Evolutionary conservation across 495 filamentous ascomycete species (phyloP).

Genomic region (Annulohypoxylon maeteangense): DNA sequence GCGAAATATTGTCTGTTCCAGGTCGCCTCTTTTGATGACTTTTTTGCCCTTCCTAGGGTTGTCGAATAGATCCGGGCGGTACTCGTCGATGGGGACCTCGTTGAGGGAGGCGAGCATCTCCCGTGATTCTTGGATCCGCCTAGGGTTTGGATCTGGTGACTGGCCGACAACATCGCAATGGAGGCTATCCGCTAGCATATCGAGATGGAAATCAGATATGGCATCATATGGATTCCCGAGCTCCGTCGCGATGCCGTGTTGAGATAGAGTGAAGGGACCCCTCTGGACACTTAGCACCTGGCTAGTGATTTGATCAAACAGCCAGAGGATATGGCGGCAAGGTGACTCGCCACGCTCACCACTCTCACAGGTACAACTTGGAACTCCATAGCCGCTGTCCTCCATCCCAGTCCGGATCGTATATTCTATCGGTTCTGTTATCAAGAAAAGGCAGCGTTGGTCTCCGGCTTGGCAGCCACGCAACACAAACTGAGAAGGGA

Average conservation of each 20-base stretch:
- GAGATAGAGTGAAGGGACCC: slow-evolving; percentile 48
- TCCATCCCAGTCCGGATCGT: slow-evolving; percentile 55
- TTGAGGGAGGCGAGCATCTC: slow-evolving; percentile 57
- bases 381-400: slow-evolving; percentile 50
- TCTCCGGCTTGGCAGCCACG: slow-evolving; percentile 55
- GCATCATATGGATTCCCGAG: slow-evolving; percentile 55
- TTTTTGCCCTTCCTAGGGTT: slow-evolving; percentile 33
- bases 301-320: slow-evolving; percentile 57
- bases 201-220: slow-evolving; percentile 56
- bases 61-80: slow-evolving; percentile 53
- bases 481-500: slow-evolving; percentile 54
- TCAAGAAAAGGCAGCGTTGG: slow-evolving; percentile 58
- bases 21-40: slow-evolving; percentile 53
- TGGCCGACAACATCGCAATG: slow-evolving; percentile 54
- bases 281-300: slow-evolving; percentile 52
- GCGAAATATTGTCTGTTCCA: slow-evolving; percentile 59
- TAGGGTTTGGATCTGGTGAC: slow-evolving; percentile 40
- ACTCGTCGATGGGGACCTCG: slow-evolving; percentile 48
- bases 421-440: slow-evolving; percentile 59
- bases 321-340: slow-evolving; percentile 62
- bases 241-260: slow-evolving; percentile 53
- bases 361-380: slow-evolving; percentile 56
- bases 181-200: slow-evolving; percentile 57
- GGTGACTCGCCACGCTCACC: slow-evolving; percentile 47
- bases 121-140: slow-evolving; percentile 53